These are phyloP conservation scores for Penicillium sp. DNA, from an alignment of 2,329 filamentous ascomycete genomes.

Conservation along the genomic window DNA sequence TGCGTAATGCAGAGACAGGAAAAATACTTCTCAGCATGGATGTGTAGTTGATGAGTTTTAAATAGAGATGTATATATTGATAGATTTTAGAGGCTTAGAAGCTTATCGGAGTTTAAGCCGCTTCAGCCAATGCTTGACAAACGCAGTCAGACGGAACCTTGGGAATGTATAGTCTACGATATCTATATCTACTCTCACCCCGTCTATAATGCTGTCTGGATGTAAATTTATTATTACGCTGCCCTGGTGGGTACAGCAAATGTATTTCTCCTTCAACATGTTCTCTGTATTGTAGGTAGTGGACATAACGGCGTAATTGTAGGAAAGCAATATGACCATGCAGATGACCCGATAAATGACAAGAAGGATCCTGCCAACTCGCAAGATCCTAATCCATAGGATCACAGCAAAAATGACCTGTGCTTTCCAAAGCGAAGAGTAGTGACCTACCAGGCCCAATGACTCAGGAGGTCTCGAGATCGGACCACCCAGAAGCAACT, in stretches of 20 bases:
- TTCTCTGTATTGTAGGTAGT: slow-evolving; percentile 20
- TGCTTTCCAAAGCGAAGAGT: neutral
- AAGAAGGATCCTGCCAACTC: neutral
- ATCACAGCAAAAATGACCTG: neutral
- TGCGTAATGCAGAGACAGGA: slow-evolving; percentile 1
- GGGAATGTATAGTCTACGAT: no score
- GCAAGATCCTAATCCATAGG: neutral
- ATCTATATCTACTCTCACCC: neutral
- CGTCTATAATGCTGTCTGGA: neutral
- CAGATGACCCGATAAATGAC: neutral
- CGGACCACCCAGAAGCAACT: neutral
- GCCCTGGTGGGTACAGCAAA: slow-evolving; percentile 14
- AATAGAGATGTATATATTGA: neutral
- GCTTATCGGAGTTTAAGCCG: neutral
- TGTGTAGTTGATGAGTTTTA: neutral
- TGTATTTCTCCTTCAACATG: slow-evolving; percentile 23
- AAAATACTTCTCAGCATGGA: slow-evolving; percentile 3
- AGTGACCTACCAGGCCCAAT: neutral
- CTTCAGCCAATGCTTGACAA: neutral
- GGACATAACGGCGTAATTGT: slow-evolving; percentile 26
- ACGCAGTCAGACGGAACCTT: neutral
- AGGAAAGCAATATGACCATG: slow-evolving; percentile 6
- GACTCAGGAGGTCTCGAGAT: neutral
- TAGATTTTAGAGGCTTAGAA: neutral
- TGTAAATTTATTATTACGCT: slow-evolving; percentile 10